phyloP scores from a whole-genome alignment of 202 grass and related monocot genomes.

The Brachypodium distachyon region DNA sequence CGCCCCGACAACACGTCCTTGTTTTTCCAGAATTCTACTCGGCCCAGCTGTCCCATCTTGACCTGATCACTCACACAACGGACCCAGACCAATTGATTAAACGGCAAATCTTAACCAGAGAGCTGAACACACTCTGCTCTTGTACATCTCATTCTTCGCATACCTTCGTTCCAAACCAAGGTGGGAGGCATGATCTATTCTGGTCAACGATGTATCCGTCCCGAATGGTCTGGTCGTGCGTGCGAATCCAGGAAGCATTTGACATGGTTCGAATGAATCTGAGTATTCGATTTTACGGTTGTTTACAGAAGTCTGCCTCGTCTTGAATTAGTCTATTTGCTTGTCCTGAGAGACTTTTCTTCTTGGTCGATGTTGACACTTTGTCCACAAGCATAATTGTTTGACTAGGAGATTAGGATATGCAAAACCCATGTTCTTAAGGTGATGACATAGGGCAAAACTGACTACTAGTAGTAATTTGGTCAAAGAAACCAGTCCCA shows the following conservation, averaged over 20 bases:
- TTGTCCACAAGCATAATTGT: neutral
- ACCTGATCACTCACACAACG: neutral
- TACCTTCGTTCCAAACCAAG: too few relatives aligned
- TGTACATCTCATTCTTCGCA: neutral
- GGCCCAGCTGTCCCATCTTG: slow-evolving; percentile 7
- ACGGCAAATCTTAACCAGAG: neutral
- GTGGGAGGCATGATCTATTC: too few relatives aligned
- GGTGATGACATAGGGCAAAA: neutral
- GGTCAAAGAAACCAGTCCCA: too few relatives aligned
- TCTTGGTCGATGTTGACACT: neutral
- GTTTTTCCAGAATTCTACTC: neutral
- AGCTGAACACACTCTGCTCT: neutral
- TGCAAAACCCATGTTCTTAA: neutral
- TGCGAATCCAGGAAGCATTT: neutral
- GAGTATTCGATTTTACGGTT: neutral
- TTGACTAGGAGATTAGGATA: neutral
- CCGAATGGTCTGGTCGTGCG: neutral
- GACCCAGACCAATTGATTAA: neutral
- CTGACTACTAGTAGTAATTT: too few relatives aligned
- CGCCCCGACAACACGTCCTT: neutral
- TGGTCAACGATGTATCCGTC: neutral
- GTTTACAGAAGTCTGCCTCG: neutral
- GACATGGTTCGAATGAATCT: neutral
- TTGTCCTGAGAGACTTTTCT: neutral
- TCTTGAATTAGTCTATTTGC: neutral